A percentile compares a stretch with the other conserved stretches of the same genome.
Evolutionary conservation across 345 rosid genomes (phyloP).

Genomic region (Hypericum perforatum): DNA sequence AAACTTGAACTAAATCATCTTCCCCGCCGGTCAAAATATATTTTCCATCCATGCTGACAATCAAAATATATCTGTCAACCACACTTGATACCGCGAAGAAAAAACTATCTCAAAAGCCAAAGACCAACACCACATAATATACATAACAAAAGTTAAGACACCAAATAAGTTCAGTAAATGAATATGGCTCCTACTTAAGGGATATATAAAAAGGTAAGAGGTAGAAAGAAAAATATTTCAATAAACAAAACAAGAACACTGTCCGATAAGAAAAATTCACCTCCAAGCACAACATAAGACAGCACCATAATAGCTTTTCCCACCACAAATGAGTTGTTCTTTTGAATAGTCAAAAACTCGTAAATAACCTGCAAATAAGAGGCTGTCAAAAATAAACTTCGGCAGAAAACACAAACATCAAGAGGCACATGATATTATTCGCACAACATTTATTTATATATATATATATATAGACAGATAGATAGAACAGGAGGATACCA

Average conservation of each 20-base stretch:
- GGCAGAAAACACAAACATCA: neutral
- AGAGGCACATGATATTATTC: neutral
- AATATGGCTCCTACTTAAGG: no score
- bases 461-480: no score
- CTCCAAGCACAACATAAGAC: conserved; percentile 73
- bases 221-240: no score
- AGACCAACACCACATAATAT: neutral
- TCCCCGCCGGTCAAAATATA: conserved; percentile 98
- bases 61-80: neutral
- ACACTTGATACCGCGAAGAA: neutral
- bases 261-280: conserved; percentile 17
- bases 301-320: conserved; percentile 79
- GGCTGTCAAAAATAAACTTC: conserved; percentile 7
- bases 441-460: no score
- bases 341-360: conserved; percentile 80
- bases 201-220: no score
- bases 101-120: neutral
- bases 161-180: no score
- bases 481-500: conserved; percentile 33
- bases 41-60: conserved; percentile 88
- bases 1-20: conserved; percentile 97
- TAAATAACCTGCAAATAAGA: conserved; percentile 56
- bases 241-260: no score
- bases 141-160: no score
- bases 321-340: conserved; percentile 52